These are phyloP conservation scores for Paramecium primaurelia DNA, from an alignment of 73 alveolate species.

Conservation along the genomic window DNA sequence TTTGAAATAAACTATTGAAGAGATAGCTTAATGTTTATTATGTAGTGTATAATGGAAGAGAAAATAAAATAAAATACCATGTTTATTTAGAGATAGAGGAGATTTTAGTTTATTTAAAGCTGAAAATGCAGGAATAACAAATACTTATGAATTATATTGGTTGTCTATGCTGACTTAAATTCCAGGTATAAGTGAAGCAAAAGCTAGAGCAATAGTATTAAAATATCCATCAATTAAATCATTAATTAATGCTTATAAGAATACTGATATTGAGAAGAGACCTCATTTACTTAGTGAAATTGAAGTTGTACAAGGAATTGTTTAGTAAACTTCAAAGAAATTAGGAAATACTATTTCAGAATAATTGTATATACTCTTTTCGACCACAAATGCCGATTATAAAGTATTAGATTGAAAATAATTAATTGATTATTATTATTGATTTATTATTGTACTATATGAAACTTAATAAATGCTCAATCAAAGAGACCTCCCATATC, in stretches of 20 bases:
- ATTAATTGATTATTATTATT: not conserved
- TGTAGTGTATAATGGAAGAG: not conserved
- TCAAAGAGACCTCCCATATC: constrained; percentile 96
- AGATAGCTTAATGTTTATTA: not conserved
- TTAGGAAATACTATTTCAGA: not conserved
- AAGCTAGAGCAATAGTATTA: not conserved
- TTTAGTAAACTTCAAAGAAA: not conserved
- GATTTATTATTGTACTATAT: constrained; percentile 16
- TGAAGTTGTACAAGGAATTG: not conserved
- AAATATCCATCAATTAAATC: not conserved
- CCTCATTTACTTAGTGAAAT: constrained; percentile 2
- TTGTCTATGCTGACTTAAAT: not conserved
- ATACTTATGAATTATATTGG: not conserved
- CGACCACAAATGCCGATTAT: not conserved
- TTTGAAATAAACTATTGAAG: not conserved
- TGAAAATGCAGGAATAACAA: not conserved
- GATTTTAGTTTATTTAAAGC: not conserved
- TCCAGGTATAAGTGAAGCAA: not conserved
- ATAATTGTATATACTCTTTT: not conserved
- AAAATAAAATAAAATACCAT: not conserved
- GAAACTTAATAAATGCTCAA: constrained; percentile 30
- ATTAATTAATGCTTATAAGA: not conserved
- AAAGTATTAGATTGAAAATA: not conserved
- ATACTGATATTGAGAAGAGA: not conserved
- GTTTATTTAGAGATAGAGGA: not conserved